phyloP scores from a whole-genome alignment of 352 stramenopile genomes.

The Phytophthora pini region DNA sequence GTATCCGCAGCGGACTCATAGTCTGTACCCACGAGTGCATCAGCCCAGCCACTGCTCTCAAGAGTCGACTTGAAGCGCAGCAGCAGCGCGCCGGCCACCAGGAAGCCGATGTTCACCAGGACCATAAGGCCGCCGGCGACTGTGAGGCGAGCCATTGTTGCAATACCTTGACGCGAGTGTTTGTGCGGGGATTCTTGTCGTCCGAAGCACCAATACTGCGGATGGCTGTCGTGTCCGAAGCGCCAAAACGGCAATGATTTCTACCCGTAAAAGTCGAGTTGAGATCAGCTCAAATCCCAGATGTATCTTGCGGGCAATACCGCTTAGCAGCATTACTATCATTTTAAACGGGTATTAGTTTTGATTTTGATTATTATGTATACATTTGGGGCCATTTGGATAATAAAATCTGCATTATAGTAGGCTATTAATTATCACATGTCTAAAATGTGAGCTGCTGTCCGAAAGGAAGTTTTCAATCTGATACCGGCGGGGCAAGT shows the following conservation, averaged over 20 bases:
- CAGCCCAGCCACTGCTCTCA: conserved; percentile 71
- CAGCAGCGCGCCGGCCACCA: conserved; percentile 66
- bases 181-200: neutral
- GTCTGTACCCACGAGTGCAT: conserved; percentile 76
- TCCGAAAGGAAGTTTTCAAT: neutral
- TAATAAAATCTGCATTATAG: no score
- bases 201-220: conserved; percentile 1
- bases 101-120: conserved; percentile 78
- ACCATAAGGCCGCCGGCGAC: conserved; percentile 66
- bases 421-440: no score
- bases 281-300: conserved; percentile 21
- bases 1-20: conserved; percentile 59
- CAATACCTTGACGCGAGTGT: neutral
- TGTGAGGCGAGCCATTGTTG: conserved; percentile 42
- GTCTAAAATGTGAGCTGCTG: neutral
- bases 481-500: neutral
- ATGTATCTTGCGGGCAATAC: conserved; percentile 18
- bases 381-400: no score
- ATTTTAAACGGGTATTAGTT: no score
- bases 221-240: conserved; percentile 8
- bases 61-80: conserved; percentile 68
- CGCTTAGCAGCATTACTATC: no score
- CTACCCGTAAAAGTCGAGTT: conserved; percentile 5
- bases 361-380: no score
- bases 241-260: conserved; percentile 33